Evolutionary conservation across 177 flowering plant genomes (phyloP).

Genomic region (Tripterygium wilfordii): DNA sequence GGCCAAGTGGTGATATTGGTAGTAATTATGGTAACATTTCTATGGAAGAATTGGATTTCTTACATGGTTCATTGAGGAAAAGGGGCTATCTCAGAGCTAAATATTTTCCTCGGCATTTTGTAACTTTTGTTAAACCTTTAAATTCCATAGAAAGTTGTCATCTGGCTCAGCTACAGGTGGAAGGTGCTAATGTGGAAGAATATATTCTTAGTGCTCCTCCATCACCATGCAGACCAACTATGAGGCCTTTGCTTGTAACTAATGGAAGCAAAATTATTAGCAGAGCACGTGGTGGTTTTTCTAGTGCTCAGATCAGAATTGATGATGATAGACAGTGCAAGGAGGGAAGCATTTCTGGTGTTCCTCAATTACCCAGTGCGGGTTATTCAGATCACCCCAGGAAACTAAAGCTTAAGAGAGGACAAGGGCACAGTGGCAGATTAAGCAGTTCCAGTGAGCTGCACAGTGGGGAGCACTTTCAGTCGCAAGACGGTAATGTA

Average conservation of each 20-base stretch:
- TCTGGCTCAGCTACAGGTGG: slow-evolving; percentile 62
- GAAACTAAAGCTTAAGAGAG: slow-evolving; percentile 23
- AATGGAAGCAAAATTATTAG: slow-evolving; percentile 58
- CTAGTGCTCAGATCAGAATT: slow-evolving; percentile 9
- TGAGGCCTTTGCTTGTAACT: slow-evolving; percentile 57
- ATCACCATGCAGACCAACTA: slow-evolving; percentile 30
- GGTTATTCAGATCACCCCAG: slow-evolving; percentile 16
- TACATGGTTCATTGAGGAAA: slow-evolving; percentile 17
- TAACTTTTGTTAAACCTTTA: slow-evolving; percentile 46
- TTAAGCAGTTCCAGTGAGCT: slow-evolving; percentile 15
- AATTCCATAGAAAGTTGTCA: slow-evolving; percentile 71
- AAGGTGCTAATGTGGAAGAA: slow-evolving; percentile 50
- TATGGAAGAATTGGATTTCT: slow-evolving; percentile 12
- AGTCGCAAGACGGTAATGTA: slow-evolving; percentile 33
- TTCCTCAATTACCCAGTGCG: slow-evolving; percentile 32
- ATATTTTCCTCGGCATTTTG: slow-evolving; percentile 12
- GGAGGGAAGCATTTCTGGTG: slow-evolving; percentile 22
- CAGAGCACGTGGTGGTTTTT: slow-evolving; percentile 23
- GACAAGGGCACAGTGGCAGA: slow-evolving; percentile 20
- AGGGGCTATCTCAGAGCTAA: slow-evolving; percentile 34
- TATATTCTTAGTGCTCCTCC: slow-evolving; percentile 33
- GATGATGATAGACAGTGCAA: slow-evolving; percentile 13
- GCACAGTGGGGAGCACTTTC: slow-evolving; percentile 11
- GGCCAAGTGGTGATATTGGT: slow-evolving; percentile 9
- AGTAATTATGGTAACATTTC: slow-evolving; percentile 10